Percentiles rank a stretch among this genome's conserved stretches.
Conservation (phyloP, 192 early-diverging fungal genomes). For the Backusella liffmaniae region DNA sequence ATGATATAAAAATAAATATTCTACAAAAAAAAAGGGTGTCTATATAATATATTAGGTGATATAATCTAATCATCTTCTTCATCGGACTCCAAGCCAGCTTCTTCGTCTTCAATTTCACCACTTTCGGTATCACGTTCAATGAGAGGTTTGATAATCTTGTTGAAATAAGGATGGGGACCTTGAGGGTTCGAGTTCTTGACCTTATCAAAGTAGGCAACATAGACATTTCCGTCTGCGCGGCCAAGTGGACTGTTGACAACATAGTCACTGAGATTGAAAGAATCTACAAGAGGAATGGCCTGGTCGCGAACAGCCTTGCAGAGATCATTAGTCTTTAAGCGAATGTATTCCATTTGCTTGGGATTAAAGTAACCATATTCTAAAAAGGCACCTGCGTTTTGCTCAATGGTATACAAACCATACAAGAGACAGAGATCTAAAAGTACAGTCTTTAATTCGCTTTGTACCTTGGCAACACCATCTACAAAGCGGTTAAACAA, state of each 20-base stretch:
- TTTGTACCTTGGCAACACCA: constrained; percentile 65
- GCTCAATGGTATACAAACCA: constrained; percentile 78
- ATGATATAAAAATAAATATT: neutral
- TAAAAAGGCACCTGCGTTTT: constrained; percentile 84
- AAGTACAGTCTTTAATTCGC: constrained; percentile 59
- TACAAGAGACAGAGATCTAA: constrained; percentile 76
- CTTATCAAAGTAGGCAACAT: constrained; percentile 82
- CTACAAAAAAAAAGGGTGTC: neutral
- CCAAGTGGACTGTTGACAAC: constrained; percentile 89
- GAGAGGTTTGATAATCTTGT: constrained; percentile 72
- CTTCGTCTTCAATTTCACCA: constrained; percentile 45
- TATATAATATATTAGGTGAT: neutral
- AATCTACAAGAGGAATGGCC: constrained; percentile 81
- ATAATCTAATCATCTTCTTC: constrained; percentile 47
- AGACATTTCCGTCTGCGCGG: constrained; percentile 81
- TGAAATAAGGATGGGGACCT: constrained; percentile 74
- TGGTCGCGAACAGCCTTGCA: constrained; percentile 75
- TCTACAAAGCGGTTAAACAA: constrained; percentile 83
- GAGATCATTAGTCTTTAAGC: constrained; percentile 58
- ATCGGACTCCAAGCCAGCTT: constrained; percentile 56
- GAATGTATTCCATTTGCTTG: constrained; percentile 69
- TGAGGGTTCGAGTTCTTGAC: constrained; percentile 76
- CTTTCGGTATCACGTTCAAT: constrained; percentile 57
- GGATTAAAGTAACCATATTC: constrained; percentile 81
- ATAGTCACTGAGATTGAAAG: constrained; percentile 88